Evolutionary conservation across 2,329 filamentous ascomycete species (phyloP).

Genomic region (Byssothecium circinans): DNA sequence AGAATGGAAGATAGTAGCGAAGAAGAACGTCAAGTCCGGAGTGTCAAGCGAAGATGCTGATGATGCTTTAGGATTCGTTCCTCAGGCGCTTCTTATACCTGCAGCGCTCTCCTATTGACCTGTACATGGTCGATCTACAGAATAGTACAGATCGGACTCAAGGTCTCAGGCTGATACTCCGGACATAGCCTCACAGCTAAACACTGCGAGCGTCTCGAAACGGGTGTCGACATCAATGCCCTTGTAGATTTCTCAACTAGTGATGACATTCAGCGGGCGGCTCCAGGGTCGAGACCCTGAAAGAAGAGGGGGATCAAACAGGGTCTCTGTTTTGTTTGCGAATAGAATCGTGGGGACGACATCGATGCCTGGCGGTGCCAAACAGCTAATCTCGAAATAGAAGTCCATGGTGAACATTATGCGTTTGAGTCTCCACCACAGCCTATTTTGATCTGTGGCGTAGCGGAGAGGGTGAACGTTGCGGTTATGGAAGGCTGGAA

Average conservation of each 20-base stretch:
- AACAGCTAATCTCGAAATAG: slow-evolving; percentile 15
- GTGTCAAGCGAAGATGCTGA: slow-evolving; percentile 3
- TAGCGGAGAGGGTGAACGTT: background rate
- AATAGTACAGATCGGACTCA: background rate
- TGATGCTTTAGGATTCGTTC: slow-evolving; percentile 5
- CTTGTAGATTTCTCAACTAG: slow-evolving; percentile 15
- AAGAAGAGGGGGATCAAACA: no score
- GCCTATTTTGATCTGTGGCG: background rate
- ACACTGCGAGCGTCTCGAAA: slow-evolving; percentile 23
- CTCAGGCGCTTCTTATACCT: slow-evolving; percentile 19
- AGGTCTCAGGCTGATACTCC: slow-evolving; percentile 17
- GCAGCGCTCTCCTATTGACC: background rate
- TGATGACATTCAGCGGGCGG: slow-evolving; percentile 14
- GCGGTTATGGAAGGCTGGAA: slow-evolving; percentile 1
- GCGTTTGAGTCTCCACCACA: slow-evolving; percentile 21
- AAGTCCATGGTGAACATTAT: slow-evolving; percentile 20
- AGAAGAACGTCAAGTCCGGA: slow-evolving; percentile 6
- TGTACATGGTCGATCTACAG: slow-evolving; percentile 11
- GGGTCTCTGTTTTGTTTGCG: slow-evolving; percentile 17
- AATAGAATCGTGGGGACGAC: slow-evolving; percentile 20
- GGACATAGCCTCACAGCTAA: slow-evolving; percentile 14
- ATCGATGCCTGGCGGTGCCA: slow-evolving; percentile 17
- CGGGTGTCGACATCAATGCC: slow-evolving; percentile 3
- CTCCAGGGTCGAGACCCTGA: slow-evolving; percentile 12
- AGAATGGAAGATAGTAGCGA: slow-evolving; percentile 2